A percentile compares a stretch with the other conserved stretches of the same genome.
phyloP scores from a whole-genome alignment of 176 grass and related monocot genomes.

The Ampelocalamus luodianensis region DNA sequence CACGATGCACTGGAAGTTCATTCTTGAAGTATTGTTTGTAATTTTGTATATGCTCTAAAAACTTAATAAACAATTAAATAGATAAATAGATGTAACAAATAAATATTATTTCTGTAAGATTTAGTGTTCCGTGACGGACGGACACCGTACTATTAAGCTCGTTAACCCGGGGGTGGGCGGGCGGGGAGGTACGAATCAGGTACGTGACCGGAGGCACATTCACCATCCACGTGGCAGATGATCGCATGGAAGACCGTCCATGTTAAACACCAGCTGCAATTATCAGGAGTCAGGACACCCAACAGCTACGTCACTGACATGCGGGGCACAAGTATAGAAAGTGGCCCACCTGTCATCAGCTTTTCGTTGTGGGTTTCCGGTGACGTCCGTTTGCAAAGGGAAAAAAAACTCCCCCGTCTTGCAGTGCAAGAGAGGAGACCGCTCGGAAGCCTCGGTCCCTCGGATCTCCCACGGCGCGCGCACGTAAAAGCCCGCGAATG shows the following conservation, averaged over 20 bases:
- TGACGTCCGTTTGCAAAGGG: neutral
- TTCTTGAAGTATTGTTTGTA: too few species aligned
- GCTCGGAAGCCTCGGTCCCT: conserved; percentile 1
- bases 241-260: neutral
- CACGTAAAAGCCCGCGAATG: neutral
- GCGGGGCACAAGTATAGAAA: rapidly evolving
- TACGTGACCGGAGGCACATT: neutral
- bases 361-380: neutral
- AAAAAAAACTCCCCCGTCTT: conserved; percentile 26
- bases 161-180: neutral
- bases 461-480: conserved; percentile 7
- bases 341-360: neutral
- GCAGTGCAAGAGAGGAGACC: conserved; percentile 45
- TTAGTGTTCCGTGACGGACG: too few species aligned
- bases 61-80: too few species aligned
- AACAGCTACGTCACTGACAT: neutral
- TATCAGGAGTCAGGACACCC: neutral
- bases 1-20: too few species aligned
- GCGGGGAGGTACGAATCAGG: neutral
- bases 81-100: too few species aligned
- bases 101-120: too few species aligned
- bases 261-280: neutral
- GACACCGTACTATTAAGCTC: too few species aligned
- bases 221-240: conserved; percentile 1
- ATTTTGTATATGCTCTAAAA: too few species aligned